Evolutionary conservation across 2,329 filamentous ascomycete genomes (phyloP).

Genomic region (Fusarium sp.): DNA sequence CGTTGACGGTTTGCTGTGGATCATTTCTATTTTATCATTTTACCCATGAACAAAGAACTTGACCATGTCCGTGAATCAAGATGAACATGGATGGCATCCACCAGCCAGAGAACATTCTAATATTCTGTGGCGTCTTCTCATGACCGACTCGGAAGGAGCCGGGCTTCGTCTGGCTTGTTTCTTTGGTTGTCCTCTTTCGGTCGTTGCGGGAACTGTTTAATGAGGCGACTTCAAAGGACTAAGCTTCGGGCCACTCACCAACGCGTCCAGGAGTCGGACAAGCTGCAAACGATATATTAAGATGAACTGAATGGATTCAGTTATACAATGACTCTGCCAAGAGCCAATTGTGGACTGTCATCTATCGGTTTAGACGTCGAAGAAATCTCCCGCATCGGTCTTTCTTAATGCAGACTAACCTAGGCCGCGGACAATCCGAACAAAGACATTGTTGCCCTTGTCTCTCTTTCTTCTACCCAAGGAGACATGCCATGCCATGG

Average conservation of each 20-base stretch:
- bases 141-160: slow-evolving; percentile 31
- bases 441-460: slow-evolving; percentile 36
- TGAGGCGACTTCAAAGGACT: slow-evolving; percentile 1
- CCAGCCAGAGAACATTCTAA: slow-evolving; percentile 16
- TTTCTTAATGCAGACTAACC: slow-evolving; percentile 14
- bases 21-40: slow-evolving; percentile 15
- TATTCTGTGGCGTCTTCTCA: slow-evolving; percentile 35
- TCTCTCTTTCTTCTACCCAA: slow-evolving; percentile 8
- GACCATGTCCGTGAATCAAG: not conserved
- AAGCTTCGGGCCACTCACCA: slow-evolving; percentile 20
- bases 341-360: slow-evolving; percentile 22
- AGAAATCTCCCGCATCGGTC: slow-evolving; percentile 17
- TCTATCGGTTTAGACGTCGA: not conserved
- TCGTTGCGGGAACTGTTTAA: slow-evolving; percentile 31
- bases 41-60: not conserved
- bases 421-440: slow-evolving; percentile 15
- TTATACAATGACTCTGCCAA: slow-evolving; percentile 2
- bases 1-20: slow-evolving; percentile 34
- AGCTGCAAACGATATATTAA: slow-evolving; percentile 7
- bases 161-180: slow-evolving; percentile 25
- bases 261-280: slow-evolving; percentile 12
- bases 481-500: slow-evolving; percentile 7
- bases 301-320: slow-evolving; percentile 18
- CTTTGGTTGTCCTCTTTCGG: slow-evolving; percentile 20
- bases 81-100: slow-evolving; percentile 12